phyloP scores from a whole-genome alignment of 495 filamentous ascomycete species.

The Glonium stellatum region DNA sequence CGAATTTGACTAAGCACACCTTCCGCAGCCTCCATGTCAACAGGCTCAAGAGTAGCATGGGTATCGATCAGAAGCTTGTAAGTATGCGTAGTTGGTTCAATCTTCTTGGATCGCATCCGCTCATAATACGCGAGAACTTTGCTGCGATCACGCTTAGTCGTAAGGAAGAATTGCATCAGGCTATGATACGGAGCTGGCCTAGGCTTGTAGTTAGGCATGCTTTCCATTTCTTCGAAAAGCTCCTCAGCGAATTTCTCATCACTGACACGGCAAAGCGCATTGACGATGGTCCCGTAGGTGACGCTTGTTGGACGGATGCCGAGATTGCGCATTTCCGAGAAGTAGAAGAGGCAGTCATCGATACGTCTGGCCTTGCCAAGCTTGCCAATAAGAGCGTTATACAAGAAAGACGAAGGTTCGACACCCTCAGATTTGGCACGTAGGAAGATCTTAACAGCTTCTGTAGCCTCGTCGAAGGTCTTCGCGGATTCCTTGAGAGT shows the following conservation, averaged over 20 bases:
- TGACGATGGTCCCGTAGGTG: conserved; percentile 96
- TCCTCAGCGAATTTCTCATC: conserved; percentile 97
- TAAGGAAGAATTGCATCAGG: conserved; percentile 98
- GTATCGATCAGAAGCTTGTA: conserved; percentile 97
- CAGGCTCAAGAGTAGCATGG: conserved; percentile 85
- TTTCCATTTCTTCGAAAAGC: conserved; percentile 98
- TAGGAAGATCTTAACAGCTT: conserved; percentile 94
- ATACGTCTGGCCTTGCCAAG: conserved; percentile 95
- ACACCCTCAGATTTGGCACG: conserved; percentile 90
- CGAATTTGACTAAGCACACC: conserved; percentile 73
- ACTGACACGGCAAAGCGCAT: conserved; percentile 91
- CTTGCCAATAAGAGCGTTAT: conserved; percentile 97
- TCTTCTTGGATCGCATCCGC: conserved; percentile 80
- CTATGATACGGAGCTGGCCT: conserved; percentile 95
- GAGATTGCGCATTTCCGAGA: conserved; percentile 88
- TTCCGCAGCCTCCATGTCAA: conserved; percentile 88
- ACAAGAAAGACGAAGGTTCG: conserved; percentile 90
- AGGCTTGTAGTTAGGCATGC: conserved; percentile 97
- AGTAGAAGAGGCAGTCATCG: conserved; percentile 96
- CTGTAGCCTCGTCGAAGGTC: conserved; percentile 93
- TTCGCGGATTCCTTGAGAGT: conserved; percentile 93
- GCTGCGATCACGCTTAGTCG: conserved; percentile 85
- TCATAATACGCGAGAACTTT: conserved; percentile 97
- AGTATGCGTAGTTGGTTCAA: conserved; percentile 88
- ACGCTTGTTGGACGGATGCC: conserved; percentile 94